phyloP scores from a whole-genome alignment of 2,329 filamentous ascomycete species.

The Phialocephala subalpina region DNA sequence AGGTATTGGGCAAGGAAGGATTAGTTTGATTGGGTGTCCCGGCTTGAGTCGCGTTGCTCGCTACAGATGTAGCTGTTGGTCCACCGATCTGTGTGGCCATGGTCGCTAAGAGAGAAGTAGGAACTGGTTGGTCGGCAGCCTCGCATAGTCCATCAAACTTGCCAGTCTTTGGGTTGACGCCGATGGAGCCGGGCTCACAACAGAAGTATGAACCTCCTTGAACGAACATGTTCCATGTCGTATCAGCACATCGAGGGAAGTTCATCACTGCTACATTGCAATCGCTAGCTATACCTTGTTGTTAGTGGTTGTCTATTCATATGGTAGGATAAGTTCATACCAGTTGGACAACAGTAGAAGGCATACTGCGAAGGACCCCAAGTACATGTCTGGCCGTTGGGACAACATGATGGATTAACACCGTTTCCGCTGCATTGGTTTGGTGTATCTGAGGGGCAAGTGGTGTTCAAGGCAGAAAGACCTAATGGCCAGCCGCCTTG shows the following conservation, averaged over 20 bases:
- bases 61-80: slow-evolving; percentile 15
- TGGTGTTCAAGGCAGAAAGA: slow-evolving; percentile 6
- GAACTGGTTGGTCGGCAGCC: slow-evolving; percentile 21
- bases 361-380: slow-evolving; percentile 8
- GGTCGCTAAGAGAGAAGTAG: slow-evolving; percentile 23
- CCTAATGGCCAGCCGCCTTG: slow-evolving; percentile 27
- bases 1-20: slow-evolving; percentile 4
- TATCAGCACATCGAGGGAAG: slow-evolving; percentile 24
- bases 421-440: slow-evolving; percentile 2
- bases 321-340: slow-evolving; percentile 3
- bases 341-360: slow-evolving; percentile 26
- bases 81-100: slow-evolving; percentile 20
- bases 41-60: slow-evolving; percentile 15
- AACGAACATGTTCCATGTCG: slow-evolving; percentile 25
- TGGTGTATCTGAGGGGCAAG: slow-evolving; percentile 17
- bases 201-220: slow-evolving; percentile 20
- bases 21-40: slow-evolving; percentile 14
- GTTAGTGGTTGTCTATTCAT: not conserved
- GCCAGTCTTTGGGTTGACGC: slow-evolving; percentile 15
- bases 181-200: slow-evolving; percentile 21
- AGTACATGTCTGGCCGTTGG: slow-evolving; percentile 20
- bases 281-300: slow-evolving; percentile 11
- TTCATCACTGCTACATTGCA: slow-evolving; percentile 23
- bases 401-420: slow-evolving; percentile 24
- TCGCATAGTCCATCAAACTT: slow-evolving; percentile 21